Evolutionary conservation across 345 rosid genomes (phyloP).

Genomic region (Pistacia vera): DNA sequence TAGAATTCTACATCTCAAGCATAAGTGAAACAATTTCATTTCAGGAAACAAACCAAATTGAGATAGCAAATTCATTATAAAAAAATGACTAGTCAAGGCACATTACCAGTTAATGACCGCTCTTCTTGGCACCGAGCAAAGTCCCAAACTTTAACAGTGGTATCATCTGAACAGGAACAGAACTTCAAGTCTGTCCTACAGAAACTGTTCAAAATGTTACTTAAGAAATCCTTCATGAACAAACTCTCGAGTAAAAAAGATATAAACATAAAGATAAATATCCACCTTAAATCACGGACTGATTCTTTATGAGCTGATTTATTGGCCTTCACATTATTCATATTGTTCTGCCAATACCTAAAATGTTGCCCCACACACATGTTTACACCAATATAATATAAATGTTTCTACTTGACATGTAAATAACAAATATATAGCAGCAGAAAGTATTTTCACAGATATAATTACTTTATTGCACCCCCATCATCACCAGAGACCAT

Average conservation of each 20-base stretch:
- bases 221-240: conserved; percentile 16
- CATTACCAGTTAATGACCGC: conserved; percentile 91
- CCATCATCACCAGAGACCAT: conserved; percentile 99
- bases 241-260: not conserved
- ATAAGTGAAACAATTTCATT: not conserved
- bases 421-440: conserved; percentile 1
- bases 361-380: conserved; percentile 10
- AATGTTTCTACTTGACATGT: not conserved
- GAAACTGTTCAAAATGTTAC: conserved; percentile 61
- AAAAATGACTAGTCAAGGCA: conserved; percentile 28
- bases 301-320: conserved; percentile 98
- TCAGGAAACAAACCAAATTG: conserved; percentile 4
- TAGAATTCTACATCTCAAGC: conserved; percentile 1
- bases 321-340: conserved; percentile 97
- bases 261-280: not conserved
- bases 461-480: conserved; percentile 80
- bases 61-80: conserved; percentile 9
- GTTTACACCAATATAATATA: conserved; percentile 1
- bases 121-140: conserved; percentile 95
- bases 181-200: conserved; percentile 98
- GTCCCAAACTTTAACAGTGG: conserved; percentile 98
- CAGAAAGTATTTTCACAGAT: not conserved
- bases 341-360: conserved; percentile 99
- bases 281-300: conserved; percentile 82
- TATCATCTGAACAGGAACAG: conserved; percentile 98